Evolutionary conservation across 495 filamentous ascomycete genomes (phyloP), one percentile per base, ranked within the genome.

Genomic region (Penicillium turbatum): DNA sequence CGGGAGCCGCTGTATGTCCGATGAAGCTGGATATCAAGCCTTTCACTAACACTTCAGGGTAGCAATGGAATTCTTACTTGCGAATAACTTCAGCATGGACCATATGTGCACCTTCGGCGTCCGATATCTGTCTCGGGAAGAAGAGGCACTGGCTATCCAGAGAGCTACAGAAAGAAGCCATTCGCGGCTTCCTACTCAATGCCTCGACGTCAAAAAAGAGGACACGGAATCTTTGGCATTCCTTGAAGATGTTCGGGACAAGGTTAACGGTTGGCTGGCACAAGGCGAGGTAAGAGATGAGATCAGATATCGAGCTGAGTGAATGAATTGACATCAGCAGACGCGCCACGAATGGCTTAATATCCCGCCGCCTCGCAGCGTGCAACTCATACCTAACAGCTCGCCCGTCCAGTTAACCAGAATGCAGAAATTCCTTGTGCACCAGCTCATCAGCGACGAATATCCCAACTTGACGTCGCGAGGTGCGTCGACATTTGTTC

Each of bases 121-220:
- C 6, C 73, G 74, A 4, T 93, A 92, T 64, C 68, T 95, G 5
- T 88, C 85, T 21, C 77, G 79, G 37, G 69, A 78, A 6, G 89
- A 92, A 60, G 82, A 85, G 48, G 60, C 66, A 3, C 35, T 61
- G 27, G 76, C 79, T 5, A 60, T 70, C 10, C 39, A 59, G 11
- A 61, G 52, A 47, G 65, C 59, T 5, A 27, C 36, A 2, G 56
- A 61, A 40, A 59, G 47, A 49, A 72, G 63, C 34, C 64, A 70
- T 13, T 70, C 60, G 10, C 63, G 75, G 11, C 61, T 72, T 8
- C 15, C 42, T 1, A 32, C 12, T 6, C 42, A 36, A 5, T 74
- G 81, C 41, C 58, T 86, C 10, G 67, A 77, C n/a, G 69, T 85
- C 29, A 74, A 75, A n/a, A 66, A 72, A 3, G 69, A 76, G 13